Evolutionary conservation across 768 basidiomycete genomes (phyloP).

Genomic region (Pulveroboletus sp.): DNA sequence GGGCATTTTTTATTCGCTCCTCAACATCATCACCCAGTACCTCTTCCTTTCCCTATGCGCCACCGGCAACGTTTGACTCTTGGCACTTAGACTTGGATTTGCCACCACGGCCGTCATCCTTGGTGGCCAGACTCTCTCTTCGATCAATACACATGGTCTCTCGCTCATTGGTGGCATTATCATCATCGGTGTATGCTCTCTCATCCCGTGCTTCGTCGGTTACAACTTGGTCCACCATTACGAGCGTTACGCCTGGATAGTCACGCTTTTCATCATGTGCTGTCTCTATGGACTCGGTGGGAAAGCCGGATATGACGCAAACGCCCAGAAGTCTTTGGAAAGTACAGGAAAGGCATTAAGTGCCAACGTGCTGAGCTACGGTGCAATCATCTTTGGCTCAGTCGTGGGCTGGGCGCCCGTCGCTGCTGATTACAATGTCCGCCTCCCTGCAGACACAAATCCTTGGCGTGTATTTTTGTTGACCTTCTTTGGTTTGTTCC

Average conservation of each 20-base stretch:
- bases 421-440: conserved; percentile 53
- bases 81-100: conserved; percentile 41
- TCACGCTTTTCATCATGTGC: conserved; percentile 43
- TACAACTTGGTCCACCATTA: conserved; percentile 46
- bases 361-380: conserved; percentile 49
- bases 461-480: conserved; percentile 43
- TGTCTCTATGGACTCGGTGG: conserved; percentile 50
- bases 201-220: conserved; percentile 46
- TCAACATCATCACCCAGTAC: conserved; percentile 51
- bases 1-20: conserved; percentile 44
- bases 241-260: conserved; percentile 56
- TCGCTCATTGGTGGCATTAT: conserved; percentile 47
- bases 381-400: conserved; percentile 48
- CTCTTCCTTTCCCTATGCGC: background rate
- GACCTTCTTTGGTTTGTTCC: conserved; percentile 49
- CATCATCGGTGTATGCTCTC: conserved; percentile 39
- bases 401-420: conserved; percentile 49
- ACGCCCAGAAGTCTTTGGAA: conserved; percentile 40
- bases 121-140: conserved; percentile 49
- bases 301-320: conserved; percentile 43
- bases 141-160: conserved; percentile 41
- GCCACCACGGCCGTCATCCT: conserved; percentile 47
- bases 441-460: conserved; percentile 42
- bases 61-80: background rate
- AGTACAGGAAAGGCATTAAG: conserved; percentile 42